phyloP scores from a whole-genome alignment of 352 stramenopile genomes.

The Pythium aphanidermatum region DNA sequence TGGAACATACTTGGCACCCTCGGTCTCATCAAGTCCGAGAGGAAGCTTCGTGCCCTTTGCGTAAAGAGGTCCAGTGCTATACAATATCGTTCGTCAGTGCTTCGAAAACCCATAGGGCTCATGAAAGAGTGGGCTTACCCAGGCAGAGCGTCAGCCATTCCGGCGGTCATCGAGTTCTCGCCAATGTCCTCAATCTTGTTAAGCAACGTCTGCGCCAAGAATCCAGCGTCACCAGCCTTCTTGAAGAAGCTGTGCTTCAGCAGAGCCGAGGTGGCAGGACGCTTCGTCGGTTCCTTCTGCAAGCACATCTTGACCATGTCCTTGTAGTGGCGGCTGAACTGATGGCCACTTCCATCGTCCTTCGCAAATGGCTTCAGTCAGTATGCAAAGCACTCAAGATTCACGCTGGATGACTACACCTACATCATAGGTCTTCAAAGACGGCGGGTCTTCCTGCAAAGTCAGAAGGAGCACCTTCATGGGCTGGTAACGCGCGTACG shows the following conservation, averaged over 20 bases:
- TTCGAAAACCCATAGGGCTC: not conserved
- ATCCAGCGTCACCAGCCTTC: conserved; percentile 70
- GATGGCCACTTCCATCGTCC: conserved; percentile 77
- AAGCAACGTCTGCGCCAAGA: conserved; percentile 59
- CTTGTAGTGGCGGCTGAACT: conserved; percentile 85
- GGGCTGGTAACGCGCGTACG: conserved; percentile 96
- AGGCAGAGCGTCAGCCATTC: conserved; percentile 72
- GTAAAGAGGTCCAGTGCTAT: conserved; percentile 73
- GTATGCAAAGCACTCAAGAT: not conserved
- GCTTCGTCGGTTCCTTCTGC: conserved; percentile 84
- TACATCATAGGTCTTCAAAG: conserved; percentile 86
- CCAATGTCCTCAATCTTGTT: conserved; percentile 84
- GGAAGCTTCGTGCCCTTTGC: conserved; percentile 74
- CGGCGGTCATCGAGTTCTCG: conserved; percentile 82
- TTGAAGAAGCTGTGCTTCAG: conserved; percentile 90
- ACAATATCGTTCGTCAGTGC: not conserved
- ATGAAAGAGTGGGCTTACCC: conserved; percentile 33
- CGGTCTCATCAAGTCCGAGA: conserved; percentile 41
- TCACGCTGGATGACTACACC: conserved; percentile 8
- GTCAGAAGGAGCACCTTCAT: conserved; percentile 98
- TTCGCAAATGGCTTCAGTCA: conserved; percentile 13
- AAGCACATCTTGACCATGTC: conserved; percentile 87
- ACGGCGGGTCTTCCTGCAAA: conserved; percentile 95
- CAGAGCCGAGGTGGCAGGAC: conserved; percentile 69
- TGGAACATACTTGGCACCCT: conserved; percentile 80